Evolutionary conservation across 257 asterid species (phyloP), one percentile per base, ranked within the genome.

Genomic region (Parsonsia alboflavescens): DNA sequence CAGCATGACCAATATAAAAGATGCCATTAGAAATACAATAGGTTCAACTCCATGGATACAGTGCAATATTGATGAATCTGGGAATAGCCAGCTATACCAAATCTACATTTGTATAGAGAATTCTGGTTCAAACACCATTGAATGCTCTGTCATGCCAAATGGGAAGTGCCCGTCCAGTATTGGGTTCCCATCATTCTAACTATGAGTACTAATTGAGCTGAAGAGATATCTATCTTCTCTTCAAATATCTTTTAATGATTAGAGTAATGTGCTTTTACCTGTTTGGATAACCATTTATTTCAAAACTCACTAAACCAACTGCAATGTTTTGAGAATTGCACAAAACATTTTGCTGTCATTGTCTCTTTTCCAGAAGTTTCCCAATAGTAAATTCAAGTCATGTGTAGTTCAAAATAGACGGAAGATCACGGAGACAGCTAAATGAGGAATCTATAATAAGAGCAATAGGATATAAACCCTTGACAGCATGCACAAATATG

Each of bases 31-130:
- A 2, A 78, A 78, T 13, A 85, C 79, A 2, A 66, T 81, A 1
- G 96, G 97, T 26, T 54, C 75, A 64, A 62, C 85, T 11, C 91
- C 97, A 16, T 75, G 85, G 76, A 72, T 91, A 0, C 80, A 91
- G 58, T 91, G 97, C 83, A 91, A 89, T 64, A 65, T 63, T 2
- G 96, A 86, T 41, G 82, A 56, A 26, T 80, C 86, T 16, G 88
- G 95, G 26, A 87, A 86, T 7, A 87, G 85, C 10, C 95, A 90
- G 42, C 54, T 90, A 9, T 89, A 89, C 68, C 95, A 90, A 54
- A 73, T 90, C 13, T 89, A 89, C 33, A 6, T 86, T 5, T 91
- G 96, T 46, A 81, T 88, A 6, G 88, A 86, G 56, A 61, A 7
- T 13, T 87, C 92, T 0, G 97, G 72, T 30, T 80, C 86, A 8